Conservation (phyloP, 2,329 filamentous ascomycete genomes). For the Drechslera avenae region DNA sequence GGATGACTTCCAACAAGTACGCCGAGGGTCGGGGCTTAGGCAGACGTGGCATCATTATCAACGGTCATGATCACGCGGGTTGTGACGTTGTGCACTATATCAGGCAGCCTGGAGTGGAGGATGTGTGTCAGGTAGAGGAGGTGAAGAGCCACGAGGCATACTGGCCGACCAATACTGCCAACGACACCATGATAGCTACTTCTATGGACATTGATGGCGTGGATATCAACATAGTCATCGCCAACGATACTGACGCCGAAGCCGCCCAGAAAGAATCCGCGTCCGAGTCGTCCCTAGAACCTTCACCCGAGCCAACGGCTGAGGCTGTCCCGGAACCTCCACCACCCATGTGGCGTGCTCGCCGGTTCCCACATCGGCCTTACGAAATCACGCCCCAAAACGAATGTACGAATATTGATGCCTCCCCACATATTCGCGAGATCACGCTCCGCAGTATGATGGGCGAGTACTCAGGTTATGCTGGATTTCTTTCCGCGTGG, state of each 20-base stretch:
- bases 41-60: constrained; percentile 78
- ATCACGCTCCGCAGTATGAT: constrained; percentile 98
- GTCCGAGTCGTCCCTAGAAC: constrained; percentile 3
- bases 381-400: constrained; percentile 44
- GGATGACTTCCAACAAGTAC: constrained; percentile 67
- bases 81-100: constrained; percentile 85
- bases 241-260: constrained; percentile 6
- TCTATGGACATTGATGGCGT: not conserved
- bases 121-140: constrained; percentile 12
- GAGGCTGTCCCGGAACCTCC: not conserved
- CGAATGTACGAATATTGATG: constrained; percentile 21
- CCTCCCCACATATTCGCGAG: constrained; percentile 72
- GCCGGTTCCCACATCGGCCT: constrained; percentile 23
- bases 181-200: constrained; percentile 3
- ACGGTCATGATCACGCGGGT: constrained; percentile 93
- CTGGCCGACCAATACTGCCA: constrained; percentile 14
- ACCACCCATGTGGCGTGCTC: constrained; percentile 29
- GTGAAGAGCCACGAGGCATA: constrained; percentile 22
- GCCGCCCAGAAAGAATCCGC: constrained; percentile 3
- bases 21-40: constrained; percentile 68
- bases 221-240: constrained; percentile 3
- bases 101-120: constrained; percentile 21
- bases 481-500: constrained; percentile 86
- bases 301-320: not conserved
- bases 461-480: constrained; percentile 93